Conservation (phyloP, 2,329 filamentous ascomycete genomes). For the Calonectria hongkongensis region DNA sequence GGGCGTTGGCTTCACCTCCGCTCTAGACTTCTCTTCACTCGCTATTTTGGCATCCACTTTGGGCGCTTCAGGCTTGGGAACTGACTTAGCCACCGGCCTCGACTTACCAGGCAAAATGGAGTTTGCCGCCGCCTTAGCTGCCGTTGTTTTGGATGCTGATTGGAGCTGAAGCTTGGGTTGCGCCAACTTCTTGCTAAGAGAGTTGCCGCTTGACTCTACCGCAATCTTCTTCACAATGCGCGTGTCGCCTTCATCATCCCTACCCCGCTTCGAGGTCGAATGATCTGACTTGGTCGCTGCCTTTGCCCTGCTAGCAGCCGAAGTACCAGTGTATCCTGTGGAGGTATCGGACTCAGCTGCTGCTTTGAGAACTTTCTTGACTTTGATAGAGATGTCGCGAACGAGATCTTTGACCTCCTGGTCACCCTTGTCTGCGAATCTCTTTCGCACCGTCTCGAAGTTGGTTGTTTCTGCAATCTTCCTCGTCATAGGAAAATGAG, state of each 20-base stretch:
- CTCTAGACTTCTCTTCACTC: conserved; percentile 58
- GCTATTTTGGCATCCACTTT: conserved; percentile 54
- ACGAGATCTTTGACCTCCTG: conserved; percentile 78
- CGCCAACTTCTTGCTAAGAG: conserved; percentile 63
- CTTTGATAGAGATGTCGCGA: conserved; percentile 71
- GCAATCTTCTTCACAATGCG: conserved; percentile 66
- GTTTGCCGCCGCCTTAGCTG: conserved; percentile 57
- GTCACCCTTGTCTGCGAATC: conserved; percentile 79
- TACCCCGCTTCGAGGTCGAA: conserved; percentile 59
- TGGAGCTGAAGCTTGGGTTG: conserved; percentile 59
- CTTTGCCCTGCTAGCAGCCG: conserved; percentile 62
- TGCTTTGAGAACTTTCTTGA: conserved; percentile 63
- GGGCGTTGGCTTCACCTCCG: conserved; percentile 51
- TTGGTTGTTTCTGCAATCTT: conserved; percentile 79
- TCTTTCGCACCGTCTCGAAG: conserved; percentile 78
- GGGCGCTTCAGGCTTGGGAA: conserved; percentile 59
- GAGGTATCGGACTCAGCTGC: conserved; percentile 58
- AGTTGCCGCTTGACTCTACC: conserved; percentile 61
- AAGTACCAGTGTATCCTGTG: conserved; percentile 63
- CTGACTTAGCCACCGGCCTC: conserved; percentile 65
- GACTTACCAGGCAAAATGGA: conserved; percentile 70
- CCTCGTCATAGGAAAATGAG: conserved; percentile 76
- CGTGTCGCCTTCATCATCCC: conserved; percentile 64
- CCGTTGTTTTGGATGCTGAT: conserved; percentile 54
- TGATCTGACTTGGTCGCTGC: conserved; percentile 57